Evolutionary conservation across 2,329 filamentous ascomycete species (phyloP), one percentile per base, ranked within the genome.

Genomic region (Clarireedia homoeocarpa): DNA sequence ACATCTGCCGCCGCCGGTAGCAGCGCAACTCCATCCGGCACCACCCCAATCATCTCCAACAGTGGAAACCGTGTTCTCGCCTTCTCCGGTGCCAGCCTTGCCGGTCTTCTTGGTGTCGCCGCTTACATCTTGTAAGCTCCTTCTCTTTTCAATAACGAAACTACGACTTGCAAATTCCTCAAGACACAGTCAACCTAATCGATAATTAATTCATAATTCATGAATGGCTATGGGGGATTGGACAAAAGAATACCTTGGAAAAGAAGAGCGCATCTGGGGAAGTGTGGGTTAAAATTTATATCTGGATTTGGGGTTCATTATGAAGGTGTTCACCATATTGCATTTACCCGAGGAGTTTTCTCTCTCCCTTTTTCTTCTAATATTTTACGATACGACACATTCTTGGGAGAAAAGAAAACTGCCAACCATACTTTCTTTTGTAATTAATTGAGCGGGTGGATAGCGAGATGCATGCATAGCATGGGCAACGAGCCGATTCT

Each of bases 101-200:
- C 79, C 64, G 81, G 77, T 75, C 70, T 83, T 64, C 73, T 84
- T 70, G 82, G 77, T 68, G 69, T 84, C 59, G 80, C 78, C 67
- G 81, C 79, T 67, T 69, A 64, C 66, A 51, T 70, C 55, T 67
- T 70, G 65, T 70, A 69, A 69, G 63, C 62, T 58, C 52, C 58
- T 23, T 46, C 4, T 47, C 7, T 9, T 38, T 12, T n/a, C 23
- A 38, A 17, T 47, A 10, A 51, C 50, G 27, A 36, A 46, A 20
- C 6, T 26, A 23, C 42, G 27, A 47, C 34, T 34, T 34, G 17
- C 23, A n/a, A 47, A n/a, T 46, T 36, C 40, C 46, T 36, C 50
- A 5, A 5, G 3, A 34, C 30, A 12, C 30, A 34, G 30, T 34
- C 10, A 34, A 34, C 30, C 9, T 34, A 34, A 2, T 5, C 10